Evolutionary conservation across 2,329 filamentous ascomycete genomes (phyloP).

Genomic region (Exophiala calicioides): DNA sequence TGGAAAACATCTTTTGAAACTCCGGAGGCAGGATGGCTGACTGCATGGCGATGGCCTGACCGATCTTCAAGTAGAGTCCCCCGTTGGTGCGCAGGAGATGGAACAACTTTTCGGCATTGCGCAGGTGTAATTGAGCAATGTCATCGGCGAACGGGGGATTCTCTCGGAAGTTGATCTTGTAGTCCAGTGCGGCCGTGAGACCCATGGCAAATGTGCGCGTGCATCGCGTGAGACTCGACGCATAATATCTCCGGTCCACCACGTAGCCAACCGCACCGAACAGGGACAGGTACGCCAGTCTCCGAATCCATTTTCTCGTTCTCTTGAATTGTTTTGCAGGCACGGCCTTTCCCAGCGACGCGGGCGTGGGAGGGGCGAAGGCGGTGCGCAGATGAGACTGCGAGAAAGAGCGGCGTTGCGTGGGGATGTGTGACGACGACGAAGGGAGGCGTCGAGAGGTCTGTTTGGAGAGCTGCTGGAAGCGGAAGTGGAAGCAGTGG

Average conservation of each 20-base stretch:
- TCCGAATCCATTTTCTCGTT: constrained; percentile 73
- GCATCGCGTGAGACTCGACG: constrained; percentile 75
- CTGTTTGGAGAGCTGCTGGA: constrained; percentile 10
- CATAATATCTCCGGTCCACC: constrained; percentile 73
- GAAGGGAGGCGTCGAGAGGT: constrained; percentile 1
- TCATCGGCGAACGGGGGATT: constrained; percentile 72
- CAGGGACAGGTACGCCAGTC: constrained; percentile 64
- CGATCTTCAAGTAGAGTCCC: constrained; percentile 94
- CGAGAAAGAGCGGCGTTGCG: constrained; percentile 22
- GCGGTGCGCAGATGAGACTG: constrained; percentile 35
- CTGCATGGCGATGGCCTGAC: constrained; percentile 98
- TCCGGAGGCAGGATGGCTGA: constrained; percentile 88
- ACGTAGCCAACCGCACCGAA: constrained; percentile 65
- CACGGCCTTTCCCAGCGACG: constrained; percentile 71
- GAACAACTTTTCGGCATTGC: constrained; percentile 81
- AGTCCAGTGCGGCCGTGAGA: constrained; percentile 80
- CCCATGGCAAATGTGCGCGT: constrained; percentile 79
- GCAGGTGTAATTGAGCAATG: constrained; percentile 74
- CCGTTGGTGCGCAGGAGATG: constrained; percentile 82
- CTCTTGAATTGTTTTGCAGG: constrained; percentile 70
- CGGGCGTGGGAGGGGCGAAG: constrained; percentile 74
- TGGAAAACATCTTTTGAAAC: constrained; percentile 92
- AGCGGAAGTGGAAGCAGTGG: constrained; percentile 24
- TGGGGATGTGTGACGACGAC: constrained; percentile 1
- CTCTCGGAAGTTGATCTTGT: constrained; percentile 92